Base-by-base conservation (phyloP, 106 monocot species). In the Dendrobium catenatum region DNA sequence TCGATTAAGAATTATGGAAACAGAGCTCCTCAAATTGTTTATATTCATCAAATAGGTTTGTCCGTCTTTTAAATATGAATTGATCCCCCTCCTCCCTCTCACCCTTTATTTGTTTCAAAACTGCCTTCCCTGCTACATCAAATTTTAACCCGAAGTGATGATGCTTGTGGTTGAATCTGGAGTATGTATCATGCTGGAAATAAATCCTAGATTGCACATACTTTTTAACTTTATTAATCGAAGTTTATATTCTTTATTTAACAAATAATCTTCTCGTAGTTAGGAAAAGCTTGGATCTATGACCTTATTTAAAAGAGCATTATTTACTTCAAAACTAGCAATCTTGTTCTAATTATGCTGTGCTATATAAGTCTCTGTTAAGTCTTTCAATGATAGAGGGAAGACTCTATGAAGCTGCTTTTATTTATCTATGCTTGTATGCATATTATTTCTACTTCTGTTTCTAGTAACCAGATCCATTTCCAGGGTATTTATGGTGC, bases 41-140 rank as follows among this genome's bases (percentile, higher is more conserved):
- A 99, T 90, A 84, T 95, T 80, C 93, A 88, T 82, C 98, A 99
- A 83, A 99, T 95, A 85, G 97, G 97, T 97, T 78, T 54, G 81
- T 79, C 4, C 20, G 18, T 85, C 51, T 68, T 55, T 81, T 74
- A 74, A 74, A 44, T 22, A 43, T 43, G 41, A 74, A n/a, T 2
- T 20, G 20, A 74, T 74, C 74, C n/a, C n/a, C 43, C 20, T 13
- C 43, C 43, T 19, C 43, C 19, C 3, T 37, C 37, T 61, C 43
- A 42, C 43, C 74, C 44, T 74, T 44, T 74, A 42, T 74, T 74
- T 74, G n/a, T 74, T 74, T 74, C 19, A 74, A 41, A 43, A 41
- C 18, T 46, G n/a, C 4, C 56, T 83, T 73, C 41, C 13, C 59
- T 22, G 2, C 33, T 82, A 56, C 43, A 20, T 26, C 42, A 68